Base-by-base conservation (phyloP, 805 yeast species). In the Starmerella vitae region DNA sequence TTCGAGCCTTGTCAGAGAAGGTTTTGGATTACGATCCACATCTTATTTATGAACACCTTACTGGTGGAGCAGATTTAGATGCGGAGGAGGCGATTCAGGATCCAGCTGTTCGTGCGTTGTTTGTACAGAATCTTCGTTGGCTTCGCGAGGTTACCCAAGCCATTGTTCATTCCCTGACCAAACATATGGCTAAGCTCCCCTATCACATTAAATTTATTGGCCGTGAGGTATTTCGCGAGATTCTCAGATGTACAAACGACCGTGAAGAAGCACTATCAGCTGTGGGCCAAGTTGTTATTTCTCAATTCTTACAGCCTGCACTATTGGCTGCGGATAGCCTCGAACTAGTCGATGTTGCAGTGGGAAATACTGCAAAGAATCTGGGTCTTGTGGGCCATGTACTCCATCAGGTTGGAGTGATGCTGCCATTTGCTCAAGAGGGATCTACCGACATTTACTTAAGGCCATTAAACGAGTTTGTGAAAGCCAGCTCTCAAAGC, bases 11-110 rank as follows among this genome's bases (percentile, higher is more conserved):
- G 22, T 53, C 58, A 7, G 61, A 60, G 5, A 55, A 76, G 9
- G 75, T 76, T 39, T 73, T 84, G 47, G 95, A 86, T 53, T 74
- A 86, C 39, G 82, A 85, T 55, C 97, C 97, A 2, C 55, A 71
- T 2, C 59, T 61, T 13, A 57, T 56, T 18, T 55, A 52, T 30
- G 46, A 59, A 18, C 36, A 48, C 14, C 30, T 49, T 12, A 40
- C 47, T 19, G 56, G 60, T 24, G 53, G 55, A 24, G 67, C 53
- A 36, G 47, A 45, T 17, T 54, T 68, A 3, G 54, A 74, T 4
- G 76, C 80, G 0, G 78, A 72, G 38, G 66, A 63, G 28, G 94
- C 97, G 1, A 82, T 88, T 45, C 78, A 78, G 46, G 86, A 82
- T 47, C 70, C 75, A 1, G 75, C 70, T n/a, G 84, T 88, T 0